Base-by-base conservation (phyloP, 306 rosid species). In the Dryas octopetala region DNA sequence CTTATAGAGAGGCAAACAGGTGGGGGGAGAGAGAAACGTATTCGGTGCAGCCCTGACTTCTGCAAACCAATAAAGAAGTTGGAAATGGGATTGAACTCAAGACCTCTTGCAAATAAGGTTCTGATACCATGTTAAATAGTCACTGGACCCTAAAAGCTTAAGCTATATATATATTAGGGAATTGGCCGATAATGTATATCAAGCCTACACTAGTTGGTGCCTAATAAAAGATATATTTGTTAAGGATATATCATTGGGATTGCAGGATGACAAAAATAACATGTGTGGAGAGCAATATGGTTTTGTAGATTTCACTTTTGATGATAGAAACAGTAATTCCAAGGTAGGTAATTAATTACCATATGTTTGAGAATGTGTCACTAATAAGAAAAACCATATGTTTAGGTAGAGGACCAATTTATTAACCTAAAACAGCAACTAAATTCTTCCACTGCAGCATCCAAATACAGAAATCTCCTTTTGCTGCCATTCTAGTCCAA, bases 281-380 rank as follows among this genome's bases (percentile, higher is more conserved):
- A 64, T 79, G 70, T 50, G 65, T 41, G 78, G 64, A 70, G 64
- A 70, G 43, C 41, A 62, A 44, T 59, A 12, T 17, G 12, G 45
- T 28, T 65, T 26, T 5, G 71, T 62, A 54, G 17, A 16, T 38
- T 32, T 38, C 48, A 68, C 40, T 51, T 61, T 58, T n/a, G 23
- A 41, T 9, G 12, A 45, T 4, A 77, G 66, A 73, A 43, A 47
- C 66, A 43, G 52, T 32, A 59, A 45, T 45, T 11, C 5, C 38
- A 49, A 45, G 48, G 48, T 13, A 40, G 6, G 11, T 38, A 52
- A 32, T 62, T 7, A 51, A 26, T 11, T 41, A 16, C 45, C 44
- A 61, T 32, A 61, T 6, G 17, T 61, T 32, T 61, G 66, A 3
- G 32, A 17, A 32, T 32, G 38, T 32, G 38, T 32, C 2, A 32